Percentiles rank a stretch among this genome's conserved stretches.
These are phyloP conservation scores for Debaryomycetaceae sp. DNA, from an alignment of 1,139 yeast species.

Conservation along the genomic window DNA sequence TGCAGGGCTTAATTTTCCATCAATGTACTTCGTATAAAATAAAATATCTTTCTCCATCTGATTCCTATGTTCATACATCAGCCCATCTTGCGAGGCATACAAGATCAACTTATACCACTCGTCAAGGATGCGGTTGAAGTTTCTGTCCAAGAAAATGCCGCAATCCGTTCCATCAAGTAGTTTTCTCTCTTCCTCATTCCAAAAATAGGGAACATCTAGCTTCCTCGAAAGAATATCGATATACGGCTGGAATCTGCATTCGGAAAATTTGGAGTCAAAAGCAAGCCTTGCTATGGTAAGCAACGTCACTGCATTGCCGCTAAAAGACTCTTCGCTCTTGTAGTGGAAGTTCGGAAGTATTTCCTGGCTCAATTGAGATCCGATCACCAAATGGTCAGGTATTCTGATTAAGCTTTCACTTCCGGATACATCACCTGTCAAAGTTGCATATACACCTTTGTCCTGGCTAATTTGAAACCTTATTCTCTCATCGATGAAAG, in stretches of 20 bases:
- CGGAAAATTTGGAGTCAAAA: constrained; percentile 2
- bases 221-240: constrained; percentile 6
- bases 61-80: neutral
- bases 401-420: constrained; percentile 4
- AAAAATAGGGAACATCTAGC: constrained; percentile 5
- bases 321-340: constrained; percentile 2
- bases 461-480: constrained; percentile 2
- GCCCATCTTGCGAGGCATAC: neutral
- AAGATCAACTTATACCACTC: constrained; percentile 6
- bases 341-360: constrained; percentile 2
- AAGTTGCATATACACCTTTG: constrained; percentile 4
- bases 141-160: constrained; percentile 3
- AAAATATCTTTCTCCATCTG: constrained; percentile 2
- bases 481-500: constrained; percentile 5
- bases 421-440: constrained; percentile 1
- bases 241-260: constrained; percentile 4
- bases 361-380: constrained; percentile 4
- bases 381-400: constrained; percentile 6
- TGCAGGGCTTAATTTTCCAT: neutral
- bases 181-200: constrained; percentile 5
- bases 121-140: constrained; percentile 4
- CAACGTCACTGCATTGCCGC: constrained; percentile 5
- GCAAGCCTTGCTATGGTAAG: constrained; percentile 6
- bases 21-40: constrained; percentile 1
- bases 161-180: constrained; percentile 5